A percentile compares a stretch with the other conserved stretches of the same genome.
Evolutionary conservation across 2,329 filamentous ascomycete genomes (phyloP).

Genomic region (Ciborinia camelliae): DNA sequence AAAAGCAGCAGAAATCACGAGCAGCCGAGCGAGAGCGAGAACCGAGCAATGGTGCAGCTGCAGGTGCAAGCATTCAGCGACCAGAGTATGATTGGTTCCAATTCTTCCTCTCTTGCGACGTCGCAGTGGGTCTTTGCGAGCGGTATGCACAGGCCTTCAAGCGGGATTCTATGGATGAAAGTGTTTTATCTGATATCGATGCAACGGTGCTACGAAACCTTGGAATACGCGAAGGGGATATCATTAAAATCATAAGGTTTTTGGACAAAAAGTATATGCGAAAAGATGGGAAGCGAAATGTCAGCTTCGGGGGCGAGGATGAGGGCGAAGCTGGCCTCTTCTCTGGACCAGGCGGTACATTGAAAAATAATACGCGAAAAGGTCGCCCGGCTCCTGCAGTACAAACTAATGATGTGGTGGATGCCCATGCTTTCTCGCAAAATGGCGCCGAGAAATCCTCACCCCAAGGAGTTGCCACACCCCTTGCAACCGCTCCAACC

Average conservation of each 20-base stretch:
- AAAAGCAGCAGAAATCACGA: slow-evolving; percentile 39
- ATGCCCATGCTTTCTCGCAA: slow-evolving; percentile 78
- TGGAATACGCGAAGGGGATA: slow-evolving; percentile 94
- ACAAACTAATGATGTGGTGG: slow-evolving; percentile 79
- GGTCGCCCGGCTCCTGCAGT: slow-evolving; percentile 83
- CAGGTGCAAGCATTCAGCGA: slow-evolving; percentile 63
- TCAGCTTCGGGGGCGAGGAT: slow-evolving; percentile 52
- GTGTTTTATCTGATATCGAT: slow-evolving; percentile 84
- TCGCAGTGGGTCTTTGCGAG: slow-evolving; percentile 89
- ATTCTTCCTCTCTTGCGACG: slow-evolving; percentile 91
- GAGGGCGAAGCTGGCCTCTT: slow-evolving; percentile 70
- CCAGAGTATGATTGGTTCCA: slow-evolving; percentile 97
- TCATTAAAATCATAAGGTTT: slow-evolving; percentile 88
- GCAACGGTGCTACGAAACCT: slow-evolving; percentile 77
- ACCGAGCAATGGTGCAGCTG: slow-evolving; percentile 46
- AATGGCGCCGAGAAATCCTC: slow-evolving; percentile 41
- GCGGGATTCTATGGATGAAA: slow-evolving; percentile 94
- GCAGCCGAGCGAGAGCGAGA: slow-evolving; percentile 26
- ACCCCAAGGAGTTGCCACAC: slow-evolving; percentile 46
- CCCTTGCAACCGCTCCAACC: slow-evolving; percentile 41
- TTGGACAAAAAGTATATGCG: slow-evolving; percentile 79
- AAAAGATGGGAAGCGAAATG: slow-evolving; percentile 52
- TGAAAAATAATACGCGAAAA: slow-evolving; percentile 94
- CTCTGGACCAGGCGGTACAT: slow-evolving; percentile 82
- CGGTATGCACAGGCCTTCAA: slow-evolving; percentile 86